These are phyloP conservation scores for Lachnellula suecica DNA, from an alignment of 2,329 filamentous ascomycete genomes.

Conservation along the genomic window DNA sequence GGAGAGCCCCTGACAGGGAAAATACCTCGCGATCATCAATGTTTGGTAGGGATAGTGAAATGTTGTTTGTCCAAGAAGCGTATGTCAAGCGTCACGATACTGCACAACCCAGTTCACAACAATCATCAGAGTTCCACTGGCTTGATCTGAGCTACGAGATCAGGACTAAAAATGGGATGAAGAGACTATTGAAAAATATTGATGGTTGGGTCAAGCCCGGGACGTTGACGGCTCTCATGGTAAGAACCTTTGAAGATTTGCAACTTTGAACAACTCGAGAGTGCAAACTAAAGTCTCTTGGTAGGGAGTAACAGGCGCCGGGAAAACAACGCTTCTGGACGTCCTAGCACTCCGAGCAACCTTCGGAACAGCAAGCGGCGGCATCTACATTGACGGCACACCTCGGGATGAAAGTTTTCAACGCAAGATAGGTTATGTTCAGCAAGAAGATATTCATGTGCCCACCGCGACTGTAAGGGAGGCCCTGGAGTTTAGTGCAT, in stretches of 20 bases:
- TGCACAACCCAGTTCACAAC: conserved; percentile 54
- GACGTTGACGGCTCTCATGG: conserved; percentile 64
- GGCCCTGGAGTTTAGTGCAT: conserved; percentile 79
- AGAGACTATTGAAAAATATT: conserved; percentile 62
- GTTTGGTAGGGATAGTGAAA: conserved; percentile 2
- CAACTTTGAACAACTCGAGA: background rate
- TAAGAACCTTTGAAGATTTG: background rate
- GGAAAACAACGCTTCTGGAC: conserved; percentile 88
- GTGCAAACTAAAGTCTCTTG: background rate
- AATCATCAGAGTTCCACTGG: conserved; percentile 14
- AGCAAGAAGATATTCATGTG: conserved; percentile 77
- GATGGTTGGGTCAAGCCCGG: conserved; percentile 75
- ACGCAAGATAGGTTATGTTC: conserved; percentile 81
- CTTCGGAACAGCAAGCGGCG: conserved; percentile 84
- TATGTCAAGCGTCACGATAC: conserved; percentile 48
- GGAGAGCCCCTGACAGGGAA: background rate
- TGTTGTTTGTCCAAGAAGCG: background rate
- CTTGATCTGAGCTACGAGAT: conserved; percentile 67
- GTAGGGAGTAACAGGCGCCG: conserved; percentile 65
- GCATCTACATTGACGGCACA: conserved; percentile 68
- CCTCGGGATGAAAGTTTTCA: conserved; percentile 81
- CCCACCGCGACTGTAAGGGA: conserved; percentile 84
- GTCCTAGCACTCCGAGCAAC: conserved; percentile 82
- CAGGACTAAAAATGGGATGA: conserved; percentile 29
- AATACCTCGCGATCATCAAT: background rate